Evolutionary conservation across 352 stramenopile genomes (phyloP).

Genomic region (Phytophthora hibernalis): DNA sequence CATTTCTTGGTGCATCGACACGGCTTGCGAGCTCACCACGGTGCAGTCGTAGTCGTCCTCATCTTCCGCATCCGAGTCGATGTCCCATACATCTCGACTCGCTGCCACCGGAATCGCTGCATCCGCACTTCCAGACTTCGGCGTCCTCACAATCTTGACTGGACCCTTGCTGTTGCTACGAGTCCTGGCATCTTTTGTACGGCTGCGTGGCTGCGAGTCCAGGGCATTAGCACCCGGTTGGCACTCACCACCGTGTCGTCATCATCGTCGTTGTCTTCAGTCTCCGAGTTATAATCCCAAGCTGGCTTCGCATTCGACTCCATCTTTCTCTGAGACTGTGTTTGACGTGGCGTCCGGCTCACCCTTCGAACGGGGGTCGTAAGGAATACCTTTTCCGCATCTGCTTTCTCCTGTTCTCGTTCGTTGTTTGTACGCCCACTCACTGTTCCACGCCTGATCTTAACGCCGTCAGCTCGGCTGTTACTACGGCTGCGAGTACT

Average conservation of each 20-base stretch:
- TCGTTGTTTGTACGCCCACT: conserved; percentile 1
- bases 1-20: conserved; percentile 19
- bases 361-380: conserved; percentile 13
- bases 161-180: conserved; percentile 14
- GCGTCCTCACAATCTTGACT: neutral
- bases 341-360: conserved; percentile 11
- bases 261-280: conserved; percentile 22
- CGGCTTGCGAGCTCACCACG: conserved; percentile 20
- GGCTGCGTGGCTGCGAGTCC: conserved; percentile 6
- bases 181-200: conserved; percentile 6
- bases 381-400: conserved; percentile 21
- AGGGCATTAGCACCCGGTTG: conserved; percentile 13
- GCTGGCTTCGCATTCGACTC: conserved; percentile 14
- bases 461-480: conserved; percentile 15
- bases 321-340: conserved; percentile 23
- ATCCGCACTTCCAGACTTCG: conserved; percentile 3
- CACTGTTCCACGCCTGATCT: conserved; percentile 16
- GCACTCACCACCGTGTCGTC: conserved; percentile 11
- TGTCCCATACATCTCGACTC: conserved; percentile 25
- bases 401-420: conserved; percentile 6
- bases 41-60: conserved; percentile 22
- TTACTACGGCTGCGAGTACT: conserved; percentile 23
- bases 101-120: conserved; percentile 10
- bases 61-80: conserved; percentile 30
- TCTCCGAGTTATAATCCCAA: conserved; percentile 35